Evolutionary conservation across 2,329 filamentous ascomycete species (phyloP).

Genomic region (Penicillium sp.): DNA sequence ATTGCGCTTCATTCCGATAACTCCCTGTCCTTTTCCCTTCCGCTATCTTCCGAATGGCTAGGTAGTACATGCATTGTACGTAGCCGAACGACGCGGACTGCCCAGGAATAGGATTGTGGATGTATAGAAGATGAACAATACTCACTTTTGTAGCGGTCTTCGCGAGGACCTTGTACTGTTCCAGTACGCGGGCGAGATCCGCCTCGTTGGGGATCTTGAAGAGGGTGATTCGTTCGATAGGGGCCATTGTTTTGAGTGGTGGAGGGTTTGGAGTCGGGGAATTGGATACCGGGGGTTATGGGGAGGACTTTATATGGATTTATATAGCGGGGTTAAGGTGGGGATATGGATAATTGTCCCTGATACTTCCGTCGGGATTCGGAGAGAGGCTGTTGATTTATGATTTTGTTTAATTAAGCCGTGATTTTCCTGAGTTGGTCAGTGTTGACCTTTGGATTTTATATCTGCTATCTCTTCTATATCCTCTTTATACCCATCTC

Average conservation of each 20-base stretch:
- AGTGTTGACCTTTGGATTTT: background rate
- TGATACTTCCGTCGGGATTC: background rate
- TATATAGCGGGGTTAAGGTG: background rate
- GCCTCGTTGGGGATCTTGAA: slow-evolving; percentile 53
- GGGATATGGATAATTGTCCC: background rate
- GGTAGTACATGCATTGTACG: background rate
- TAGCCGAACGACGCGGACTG: background rate
- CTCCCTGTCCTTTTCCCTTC: background rate
- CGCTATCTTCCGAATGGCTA: background rate
- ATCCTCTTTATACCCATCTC: background rate
- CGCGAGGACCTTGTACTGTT: slow-evolving; percentile 45
- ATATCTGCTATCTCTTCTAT: too few relatives aligned
- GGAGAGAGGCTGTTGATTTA: background rate
- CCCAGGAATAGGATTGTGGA: background rate
- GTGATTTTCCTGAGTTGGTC: background rate
- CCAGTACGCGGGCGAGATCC: slow-evolving; percentile 45
- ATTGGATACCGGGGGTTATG: background rate
- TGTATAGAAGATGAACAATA: background rate
- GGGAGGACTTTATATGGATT: background rate
- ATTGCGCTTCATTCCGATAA: background rate
- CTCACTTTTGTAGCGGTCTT: slow-evolving; percentile 47
- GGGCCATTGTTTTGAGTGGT: slow-evolving; percentile 30
- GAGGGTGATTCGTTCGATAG: slow-evolving; percentile 52
- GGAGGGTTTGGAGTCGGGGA: background rate
- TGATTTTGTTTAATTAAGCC: background rate